Base-by-base conservation (phyloP, 2,329 filamentous ascomycete genomes). In the Lasiodiplodia citricola region DNA sequence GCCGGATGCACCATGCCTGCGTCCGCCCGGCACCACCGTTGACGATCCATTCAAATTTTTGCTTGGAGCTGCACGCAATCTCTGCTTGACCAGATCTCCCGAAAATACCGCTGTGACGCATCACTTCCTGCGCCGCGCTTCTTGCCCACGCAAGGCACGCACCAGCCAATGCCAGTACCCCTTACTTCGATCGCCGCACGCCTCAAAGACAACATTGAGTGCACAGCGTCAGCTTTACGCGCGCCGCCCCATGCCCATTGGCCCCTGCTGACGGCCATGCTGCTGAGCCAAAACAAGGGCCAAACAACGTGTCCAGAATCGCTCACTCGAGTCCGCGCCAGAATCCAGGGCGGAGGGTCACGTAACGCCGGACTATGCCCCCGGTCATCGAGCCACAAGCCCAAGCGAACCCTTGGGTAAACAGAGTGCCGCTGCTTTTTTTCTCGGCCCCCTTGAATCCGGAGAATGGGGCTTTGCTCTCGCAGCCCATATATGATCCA, bases 141-240 rank as follows among this genome's bases (percentile, higher is more conserved):
- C 55, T 67, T 52, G 25, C 35, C 66, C 35, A 68, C 56, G 66
- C 66, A 68, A 63, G 66, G 66, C 38, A 68, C 66, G 57, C 51
- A 41, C 37, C 66, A 62, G 66, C 57, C 66, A 68, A 68, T 63
- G 51, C 66, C 56, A 25, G 14, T 5, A 47, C 65, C 66, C 66
- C 66, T 68, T 68, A 44, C 66, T 68, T 68, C 57, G 66, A 68
- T 68, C 66, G 66, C 66, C 66, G 47, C 66, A 68, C 66, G 57
- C 66, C 66, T 63, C 50, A 63, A 54, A 68, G 66, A 68, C 54
- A 62, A 55, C 63, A 55, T 63, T 51, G 37, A 68, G 56, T 44
- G 18, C 66, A 68, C 56, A 63, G 56, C 66, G 57, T 68, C 66
- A 68, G 57, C 56, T 62, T 68, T 68, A 50, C 66, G 66, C 66